Evolutionary conservation across 2,329 filamentous ascomycete species (phyloP), one percentile per base, ranked within the genome.

Genomic region (Talaromyces sp.): DNA sequence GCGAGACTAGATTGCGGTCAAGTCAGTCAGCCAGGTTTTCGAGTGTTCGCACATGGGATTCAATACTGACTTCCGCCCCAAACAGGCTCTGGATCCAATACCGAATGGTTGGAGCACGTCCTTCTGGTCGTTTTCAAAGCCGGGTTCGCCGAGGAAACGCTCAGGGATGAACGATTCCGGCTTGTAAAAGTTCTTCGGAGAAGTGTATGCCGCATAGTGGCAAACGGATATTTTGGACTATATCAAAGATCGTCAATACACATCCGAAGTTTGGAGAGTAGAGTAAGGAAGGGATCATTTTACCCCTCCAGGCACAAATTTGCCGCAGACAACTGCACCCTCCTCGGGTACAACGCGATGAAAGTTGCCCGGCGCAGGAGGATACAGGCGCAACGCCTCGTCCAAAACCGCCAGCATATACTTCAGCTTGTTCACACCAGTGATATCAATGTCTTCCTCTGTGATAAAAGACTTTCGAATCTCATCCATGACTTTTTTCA

Each of bases 331-430:
- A 39, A 60, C 39, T 21, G 54, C 63, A 21, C 60, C 60, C 21
- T 65, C 63, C 6, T 63, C 62, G 2, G 67, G 67, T 21, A 60
- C 62, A 9, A 68, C 61, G 1, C 70, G 69, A 14, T 67, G 69
- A 2, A 72, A 61, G 2, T 66, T 33, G 25, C 39, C 58, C 9
- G 71, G 67, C 1, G 76, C 74, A 0, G 78, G 72, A 0, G 80
- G 78, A 2, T 76, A 74, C 60, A 81, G 68, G 37, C 80, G 76
- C 64, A 82, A 69, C 0, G 75, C 67, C 64, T 82, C 79, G 55
- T 81, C 75, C 23, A 82, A 73, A 58, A 73, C 75, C 2, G 79
- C 79, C 5, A 73, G 72, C 0, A 82, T 44, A 21, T 44, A 44
- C 12, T 44, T 44, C 21, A 44, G 42, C 18, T 44, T 44, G 42